Evolutionary conservation across 306 rosid species (phyloP).

Genomic region (Castanospermum australe): DNA sequence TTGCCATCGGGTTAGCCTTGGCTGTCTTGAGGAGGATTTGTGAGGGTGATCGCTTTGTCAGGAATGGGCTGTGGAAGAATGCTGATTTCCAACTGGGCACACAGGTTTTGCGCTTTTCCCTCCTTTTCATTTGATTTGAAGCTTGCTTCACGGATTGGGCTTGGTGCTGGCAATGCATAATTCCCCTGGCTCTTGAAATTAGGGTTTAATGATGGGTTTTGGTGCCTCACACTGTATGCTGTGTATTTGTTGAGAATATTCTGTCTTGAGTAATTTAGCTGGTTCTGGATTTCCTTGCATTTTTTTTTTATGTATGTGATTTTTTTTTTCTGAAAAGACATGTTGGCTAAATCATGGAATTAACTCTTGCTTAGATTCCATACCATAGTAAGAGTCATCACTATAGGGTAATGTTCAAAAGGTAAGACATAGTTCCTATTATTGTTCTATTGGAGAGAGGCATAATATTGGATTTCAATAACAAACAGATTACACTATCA

Average conservation of each 20-base stretch:
- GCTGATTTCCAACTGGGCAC: slow-evolving; percentile 31
- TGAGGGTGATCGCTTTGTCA: slow-evolving; percentile 44
- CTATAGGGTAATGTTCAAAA: too few species aligned
- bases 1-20: slow-evolving; percentile 55
- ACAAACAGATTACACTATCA: too few species aligned
- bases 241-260: background rate
- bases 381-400: too few species aligned
- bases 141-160: background rate
- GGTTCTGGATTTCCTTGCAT: too few species aligned
- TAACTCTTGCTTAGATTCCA: background rate
- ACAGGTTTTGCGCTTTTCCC: slow-evolving; percentile 37
- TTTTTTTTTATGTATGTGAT: too few species aligned
- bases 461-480: background rate
- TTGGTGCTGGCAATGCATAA: background rate
- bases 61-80: slow-evolving; percentile 40
- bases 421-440: too few species aligned
- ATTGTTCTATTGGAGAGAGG: too few species aligned
- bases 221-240: too few species aligned
- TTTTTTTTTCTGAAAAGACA: background rate
- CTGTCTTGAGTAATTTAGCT: too few species aligned
- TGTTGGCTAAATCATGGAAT: background rate
- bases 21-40: slow-evolving; percentile 47
- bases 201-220: background rate
- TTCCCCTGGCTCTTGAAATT: background rate
- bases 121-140: background rate